Evolutionary conservation across 345 rosid species (phyloP).

Genomic region (Rhodomyrtus tomentosa): DNA sequence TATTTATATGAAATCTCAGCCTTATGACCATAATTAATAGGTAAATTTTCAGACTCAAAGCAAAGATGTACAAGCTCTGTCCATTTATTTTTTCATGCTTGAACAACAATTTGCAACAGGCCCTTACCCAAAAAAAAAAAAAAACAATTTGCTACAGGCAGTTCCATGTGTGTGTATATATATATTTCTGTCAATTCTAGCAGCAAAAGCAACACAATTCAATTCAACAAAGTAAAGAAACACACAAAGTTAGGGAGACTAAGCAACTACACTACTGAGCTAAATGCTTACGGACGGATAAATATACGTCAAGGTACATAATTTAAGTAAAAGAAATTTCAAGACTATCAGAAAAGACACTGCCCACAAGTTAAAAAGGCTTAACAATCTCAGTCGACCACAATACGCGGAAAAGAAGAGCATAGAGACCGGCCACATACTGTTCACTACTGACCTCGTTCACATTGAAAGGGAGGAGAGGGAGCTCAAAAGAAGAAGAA

Average conservation of each 20-base stretch:
- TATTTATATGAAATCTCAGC: background rate
- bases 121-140: too few species aligned
- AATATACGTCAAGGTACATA: background rate
- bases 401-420: background rate
- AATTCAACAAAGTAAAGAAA: background rate
- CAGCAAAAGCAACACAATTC: background rate
- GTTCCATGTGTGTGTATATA: too few species aligned
- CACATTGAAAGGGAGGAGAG: slow-evolving; percentile 50
- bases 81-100: background rate
- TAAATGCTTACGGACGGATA: background rate
- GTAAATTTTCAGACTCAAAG: background rate
- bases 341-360: background rate
- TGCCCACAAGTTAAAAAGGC: background rate
- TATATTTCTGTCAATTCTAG: background rate
- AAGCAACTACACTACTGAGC: background rate
- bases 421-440: background rate
- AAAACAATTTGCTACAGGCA: background rate
- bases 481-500: slow-evolving; percentile 23
- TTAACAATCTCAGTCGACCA: background rate
- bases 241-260: background rate
- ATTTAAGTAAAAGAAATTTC: background rate
- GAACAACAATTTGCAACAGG: background rate
- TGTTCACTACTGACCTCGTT: slow-evolving; percentile 24
- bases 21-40: background rate
- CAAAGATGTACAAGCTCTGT: background rate